A percentile compares a stretch with the other conserved stretches of the same genome.
Conservation (phyloP, 331 rosid genomes). For the Malus hybrid region DNA sequence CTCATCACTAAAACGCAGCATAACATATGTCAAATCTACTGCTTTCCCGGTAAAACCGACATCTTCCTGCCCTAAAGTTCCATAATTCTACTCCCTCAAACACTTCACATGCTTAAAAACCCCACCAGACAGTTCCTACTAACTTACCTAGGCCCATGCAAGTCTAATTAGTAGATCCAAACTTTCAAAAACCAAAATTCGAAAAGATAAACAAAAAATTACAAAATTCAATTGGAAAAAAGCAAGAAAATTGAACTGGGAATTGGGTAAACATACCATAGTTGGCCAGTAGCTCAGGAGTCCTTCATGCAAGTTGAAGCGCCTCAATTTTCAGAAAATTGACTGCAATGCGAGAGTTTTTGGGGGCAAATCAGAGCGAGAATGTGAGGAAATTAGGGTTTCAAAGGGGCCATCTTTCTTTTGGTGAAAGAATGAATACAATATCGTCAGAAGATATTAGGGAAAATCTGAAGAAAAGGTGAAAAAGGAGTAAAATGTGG, state of each 20-base stretch:
- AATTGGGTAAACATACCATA: not conserved
- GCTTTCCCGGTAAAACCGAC: not conserved
- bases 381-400: too few relatives aligned
- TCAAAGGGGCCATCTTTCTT: too few relatives aligned
- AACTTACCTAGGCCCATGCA: not conserved
- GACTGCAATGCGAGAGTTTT: too few relatives aligned
- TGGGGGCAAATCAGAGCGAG: too few relatives aligned
- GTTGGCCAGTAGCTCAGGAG: not conserved
- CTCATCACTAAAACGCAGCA: not conserved
- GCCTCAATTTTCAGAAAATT: not conserved
- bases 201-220: not conserved
- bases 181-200: not conserved
- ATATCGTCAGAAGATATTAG: too few relatives aligned
- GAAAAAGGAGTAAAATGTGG: too few relatives aligned
- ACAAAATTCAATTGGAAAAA: not conserved
- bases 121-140: not conserved
- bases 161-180: not conserved
- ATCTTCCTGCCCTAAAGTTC: not conserved
- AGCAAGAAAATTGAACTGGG: not conserved
- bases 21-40: not conserved
- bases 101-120: not conserved
- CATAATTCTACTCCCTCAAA: not conserved
- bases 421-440: too few relatives aligned
- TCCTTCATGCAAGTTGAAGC: not conserved
- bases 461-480: too few relatives aligned